Evolutionary conservation across 2,329 filamentous ascomycete species (phyloP), one percentile per base, ranked within the genome.

Genomic region (Juglanconis juglandina): DNA sequence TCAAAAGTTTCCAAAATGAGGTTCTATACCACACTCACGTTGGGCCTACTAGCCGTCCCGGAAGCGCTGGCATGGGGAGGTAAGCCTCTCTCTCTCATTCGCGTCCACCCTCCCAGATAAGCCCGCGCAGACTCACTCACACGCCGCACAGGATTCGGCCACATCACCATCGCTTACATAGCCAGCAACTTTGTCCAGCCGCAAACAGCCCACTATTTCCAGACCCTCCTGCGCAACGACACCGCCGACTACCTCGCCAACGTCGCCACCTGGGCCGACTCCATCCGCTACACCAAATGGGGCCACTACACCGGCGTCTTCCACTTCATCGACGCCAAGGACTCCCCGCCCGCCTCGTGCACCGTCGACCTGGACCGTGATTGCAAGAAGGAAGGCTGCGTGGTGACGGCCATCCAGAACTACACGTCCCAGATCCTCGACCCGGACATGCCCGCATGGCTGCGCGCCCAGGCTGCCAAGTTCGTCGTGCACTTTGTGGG

Each of bases 311-410:
- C 82, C 8, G 82, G 79, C 64, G 80, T 80, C 39, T 87, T 87
- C 71, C 87, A 89, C 77, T 89, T 85, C 75, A 89, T 89, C 73
- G 87, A 89, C 70, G 86, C 86, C 61, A 80, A 87, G 67, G 87
- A 89, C 72, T 71, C 74, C 66, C 87, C 87, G 58, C 86, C 86
- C 1, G 67, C 68, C 14, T 75, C 72, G 50, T 89, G 87, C 74
- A 78, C 77, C 62, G 80, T 89, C 64, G 78, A 84, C 66, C 80
- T 81, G 60, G 74, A 77, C 32, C 81, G 87, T 57, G 87, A 89
- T 73, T 89, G 86, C 75, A 83, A 86, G 64, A 76, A 72, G 9
- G 75, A 73, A 10, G 86, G 85, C n/a, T 89, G 87, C 73, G 77
- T 89, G 50, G 79, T 89, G 58, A 82, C 75, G 61, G 83, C 85